Evolutionary conservation across 75 land plant species (phyloP).

Genomic region (Selaginella moellendorffii): DNA sequence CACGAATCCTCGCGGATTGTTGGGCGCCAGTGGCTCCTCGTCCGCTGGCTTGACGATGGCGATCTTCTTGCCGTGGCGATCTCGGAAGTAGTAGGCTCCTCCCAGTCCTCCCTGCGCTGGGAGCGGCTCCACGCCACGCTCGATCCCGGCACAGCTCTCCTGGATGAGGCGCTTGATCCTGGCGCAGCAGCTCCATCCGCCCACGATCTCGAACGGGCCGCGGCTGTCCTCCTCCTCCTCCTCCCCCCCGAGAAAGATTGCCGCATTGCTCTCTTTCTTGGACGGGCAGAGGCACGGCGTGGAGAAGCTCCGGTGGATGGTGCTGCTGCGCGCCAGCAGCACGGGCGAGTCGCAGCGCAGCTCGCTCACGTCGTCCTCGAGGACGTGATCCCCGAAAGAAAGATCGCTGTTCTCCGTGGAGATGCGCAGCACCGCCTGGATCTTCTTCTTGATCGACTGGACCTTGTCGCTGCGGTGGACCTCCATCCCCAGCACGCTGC

Average conservation of each 20-base stretch:
- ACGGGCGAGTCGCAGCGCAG: neutral
- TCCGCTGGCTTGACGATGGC: constrained; percentile 56
- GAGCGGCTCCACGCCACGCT: constrained; percentile 33
- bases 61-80: constrained; percentile 26
- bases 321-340: neutral
- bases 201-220: constrained; percentile 1
- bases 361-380: neutral
- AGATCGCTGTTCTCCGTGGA: constrained; percentile 4
- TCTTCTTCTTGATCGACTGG: constrained; percentile 6
- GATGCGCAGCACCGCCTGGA: constrained; percentile 1
- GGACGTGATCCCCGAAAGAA: constrained; percentile 5
- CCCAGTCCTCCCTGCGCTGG: constrained; percentile 40
- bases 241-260: neutral
- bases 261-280: neutral
- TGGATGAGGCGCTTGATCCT: neutral
- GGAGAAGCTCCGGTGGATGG: neutral
- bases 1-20: constrained; percentile 44
- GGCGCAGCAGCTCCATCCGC: neutral
- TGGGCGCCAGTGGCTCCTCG: constrained; percentile 47
- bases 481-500: neutral
- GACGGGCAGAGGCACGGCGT: neutral
- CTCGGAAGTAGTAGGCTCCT: constrained; percentile 37
- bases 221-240: neutral
- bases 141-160: constrained; percentile 12
- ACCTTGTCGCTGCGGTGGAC: constrained; percentile 1